A percentile compares a stretch with the other conserved stretches of the same genome.
Evolutionary conservation across 1,284 basidiomycete species (phyloP).

Genomic region (Cystobasidium pallidum): DNA sequence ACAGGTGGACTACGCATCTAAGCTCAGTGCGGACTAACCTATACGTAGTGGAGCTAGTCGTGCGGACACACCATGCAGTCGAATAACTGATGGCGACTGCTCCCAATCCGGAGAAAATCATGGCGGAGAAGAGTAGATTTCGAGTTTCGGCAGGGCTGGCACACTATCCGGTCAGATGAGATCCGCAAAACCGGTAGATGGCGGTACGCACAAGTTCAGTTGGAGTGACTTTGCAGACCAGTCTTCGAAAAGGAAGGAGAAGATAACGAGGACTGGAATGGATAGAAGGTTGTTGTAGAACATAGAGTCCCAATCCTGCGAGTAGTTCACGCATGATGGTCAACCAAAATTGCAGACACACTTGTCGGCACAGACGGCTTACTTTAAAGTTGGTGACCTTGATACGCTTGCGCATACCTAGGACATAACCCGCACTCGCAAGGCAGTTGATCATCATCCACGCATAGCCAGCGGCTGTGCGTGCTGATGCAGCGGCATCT

Average conservation of each 20-base stretch:
- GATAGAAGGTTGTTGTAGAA: constrained; percentile 98
- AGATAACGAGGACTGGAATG: constrained; percentile 82
- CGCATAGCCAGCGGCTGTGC: constrained; percentile 74
- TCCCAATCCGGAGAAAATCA: constrained; percentile 92
- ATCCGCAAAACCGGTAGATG: too few relatives aligned
- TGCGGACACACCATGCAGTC: constrained; percentile 97
- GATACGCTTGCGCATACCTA: constrained; percentile 96
- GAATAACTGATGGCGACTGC: constrained; percentile 98
- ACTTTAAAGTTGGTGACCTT: constrained; percentile 92
- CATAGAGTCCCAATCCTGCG: constrained; percentile 93
- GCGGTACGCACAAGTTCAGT: constrained; percentile 73
- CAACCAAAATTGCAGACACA: neutral
- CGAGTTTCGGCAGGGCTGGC: constrained; percentile 80
- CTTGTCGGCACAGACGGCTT: neutral
- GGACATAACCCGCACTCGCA: constrained; percentile 87
- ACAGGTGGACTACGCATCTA: neutral
- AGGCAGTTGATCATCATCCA: constrained; percentile 97
- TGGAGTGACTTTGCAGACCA: constrained; percentile 80
- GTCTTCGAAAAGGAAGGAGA: constrained; percentile 84
- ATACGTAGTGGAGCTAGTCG: constrained; percentile 92
- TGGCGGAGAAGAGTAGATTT: constrained; percentile 77
- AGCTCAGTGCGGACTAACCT: constrained; percentile 15
- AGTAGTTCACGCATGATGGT: neutral
- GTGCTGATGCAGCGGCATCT: constrained; percentile 62
- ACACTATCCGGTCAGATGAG: constrained; percentile 38